phyloP scores from a whole-genome alignment of 805 yeast genomes.

The Suhomyces kilbournensis region DNA sequence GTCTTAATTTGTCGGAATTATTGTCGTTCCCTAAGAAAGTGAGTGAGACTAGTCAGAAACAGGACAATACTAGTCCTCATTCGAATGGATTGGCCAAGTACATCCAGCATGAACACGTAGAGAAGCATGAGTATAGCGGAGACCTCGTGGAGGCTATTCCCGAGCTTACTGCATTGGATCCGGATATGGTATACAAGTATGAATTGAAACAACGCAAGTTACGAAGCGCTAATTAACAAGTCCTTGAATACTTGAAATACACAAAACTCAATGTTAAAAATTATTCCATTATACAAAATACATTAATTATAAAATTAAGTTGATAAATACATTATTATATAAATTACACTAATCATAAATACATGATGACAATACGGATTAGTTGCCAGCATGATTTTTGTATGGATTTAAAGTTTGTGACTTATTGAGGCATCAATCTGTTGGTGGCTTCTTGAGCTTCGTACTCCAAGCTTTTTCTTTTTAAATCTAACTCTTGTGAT shows the following conservation, averaged over 20 bases:
- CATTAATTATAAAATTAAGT: too few species aligned
- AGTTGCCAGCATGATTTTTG: background rate
- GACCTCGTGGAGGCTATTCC: conserved; percentile 13
- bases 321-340: background rate
- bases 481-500: conserved; percentile 38
- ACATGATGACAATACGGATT: background rate
- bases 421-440: conserved; percentile 41
- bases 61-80: background rate
- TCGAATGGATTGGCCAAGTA: background rate
- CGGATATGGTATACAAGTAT: conserved; percentile 19
- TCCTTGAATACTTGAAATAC: background rate
- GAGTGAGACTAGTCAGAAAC: background rate
- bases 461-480: conserved; percentile 51
- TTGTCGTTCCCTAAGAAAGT: background rate
- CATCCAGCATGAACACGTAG: background rate
- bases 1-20: background rate
- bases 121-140: background rate
- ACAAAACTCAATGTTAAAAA: background rate
- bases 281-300: background rate
- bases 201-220: conserved; percentile 13
- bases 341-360: background rate
- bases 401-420: too few species aligned
- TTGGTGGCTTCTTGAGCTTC: conserved; percentile 64
- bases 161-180: conserved; percentile 24
- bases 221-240: background rate